phyloP scores from a whole-genome alignment of 129 eudicot species.

The Lactuca sativa region DNA sequence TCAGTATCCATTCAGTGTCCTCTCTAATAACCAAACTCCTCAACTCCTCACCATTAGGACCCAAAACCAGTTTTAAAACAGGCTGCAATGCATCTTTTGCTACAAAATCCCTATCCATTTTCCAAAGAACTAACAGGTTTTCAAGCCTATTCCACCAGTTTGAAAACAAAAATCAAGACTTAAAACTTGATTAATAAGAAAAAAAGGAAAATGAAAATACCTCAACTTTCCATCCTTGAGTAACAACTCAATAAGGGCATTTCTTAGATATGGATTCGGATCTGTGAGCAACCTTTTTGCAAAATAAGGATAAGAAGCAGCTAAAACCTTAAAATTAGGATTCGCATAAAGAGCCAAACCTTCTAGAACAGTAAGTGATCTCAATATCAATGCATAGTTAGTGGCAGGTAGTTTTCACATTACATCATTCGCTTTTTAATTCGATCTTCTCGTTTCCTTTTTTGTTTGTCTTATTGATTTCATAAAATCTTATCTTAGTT shows the following conservation, averaged over 20 bases:
- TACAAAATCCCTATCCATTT: constrained; percentile 72
- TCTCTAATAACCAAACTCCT: constrained; percentile 78
- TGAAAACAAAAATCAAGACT: not conserved
- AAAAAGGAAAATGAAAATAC: constrained; percentile 29
- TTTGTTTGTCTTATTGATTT: too few species aligned
- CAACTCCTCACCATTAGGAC: constrained; percentile 81
- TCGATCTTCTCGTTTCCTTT: too few species aligned
- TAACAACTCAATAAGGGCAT: constrained; percentile 92
- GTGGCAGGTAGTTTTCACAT: not conserved
- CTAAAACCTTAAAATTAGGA: constrained; percentile 79
- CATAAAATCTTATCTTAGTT: too few species aligned
- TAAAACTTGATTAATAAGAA: not conserved
- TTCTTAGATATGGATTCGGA: constrained; percentile 92
- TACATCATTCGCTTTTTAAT: too few species aligned
- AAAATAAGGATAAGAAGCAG: constrained; percentile 96
- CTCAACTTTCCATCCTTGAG: constrained; percentile 94
- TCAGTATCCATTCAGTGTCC: constrained; percentile 30
- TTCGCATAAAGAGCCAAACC: constrained; percentile 75
- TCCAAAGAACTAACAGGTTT: constrained; percentile 83
- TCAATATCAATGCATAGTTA: constrained; percentile 72
- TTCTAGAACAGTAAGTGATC: constrained; percentile 83
- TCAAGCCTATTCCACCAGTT: constrained; percentile 85
- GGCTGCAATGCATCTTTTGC: constrained; percentile 96
- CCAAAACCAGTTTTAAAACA: constrained; percentile 79
- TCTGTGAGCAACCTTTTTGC: constrained; percentile 95